A percentile compares a stretch with the other conserved stretches of the same genome.
phyloP scores from a whole-genome alignment of 2,329 filamentous ascomycete species.

The Apiospora malaysiana region DNA sequence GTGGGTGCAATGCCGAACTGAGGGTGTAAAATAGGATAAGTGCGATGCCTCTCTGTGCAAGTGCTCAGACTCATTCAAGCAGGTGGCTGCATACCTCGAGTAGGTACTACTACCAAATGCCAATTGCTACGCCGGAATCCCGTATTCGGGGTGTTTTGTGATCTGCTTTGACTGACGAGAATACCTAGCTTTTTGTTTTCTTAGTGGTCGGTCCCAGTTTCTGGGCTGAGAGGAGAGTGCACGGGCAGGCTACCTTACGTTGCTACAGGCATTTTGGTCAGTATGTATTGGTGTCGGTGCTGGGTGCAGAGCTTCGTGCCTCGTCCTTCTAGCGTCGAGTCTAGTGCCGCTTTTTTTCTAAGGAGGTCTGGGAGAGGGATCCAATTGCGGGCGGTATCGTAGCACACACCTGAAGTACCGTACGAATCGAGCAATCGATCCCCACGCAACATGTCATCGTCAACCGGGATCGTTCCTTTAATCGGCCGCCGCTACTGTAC shows the following conservation, averaged over 20 bases:
- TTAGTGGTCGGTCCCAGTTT: background rate
- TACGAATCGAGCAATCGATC: constrained; percentile 10
- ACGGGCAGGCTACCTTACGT: constrained; percentile 3
- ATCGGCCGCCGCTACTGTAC: background rate
- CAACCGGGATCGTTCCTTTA: constrained; percentile 13
- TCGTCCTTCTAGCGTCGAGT: constrained; percentile 12
- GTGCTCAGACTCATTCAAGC: background rate
- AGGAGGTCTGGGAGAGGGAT: too few relatives aligned
- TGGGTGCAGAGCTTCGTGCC: background rate
- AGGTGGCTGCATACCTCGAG: background rate
- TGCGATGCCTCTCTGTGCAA: background rate
- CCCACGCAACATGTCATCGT: constrained; percentile 22
- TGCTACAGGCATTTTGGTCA: background rate
- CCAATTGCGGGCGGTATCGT: background rate
- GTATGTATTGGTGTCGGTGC: background rate
- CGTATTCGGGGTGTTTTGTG: background rate
- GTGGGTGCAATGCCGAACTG: background rate
- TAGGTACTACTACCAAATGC: too few relatives aligned
- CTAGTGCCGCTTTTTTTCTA: background rate
- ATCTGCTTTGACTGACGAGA: background rate
- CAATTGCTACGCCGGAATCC: background rate
- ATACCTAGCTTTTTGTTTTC: background rate
- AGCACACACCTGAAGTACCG: background rate
- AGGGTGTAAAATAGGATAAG: background rate
- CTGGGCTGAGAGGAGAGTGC: background rate